phyloP scores from a whole-genome alignment of 176 grass and related monocot species.

The Oryza meyeriana region DNA sequence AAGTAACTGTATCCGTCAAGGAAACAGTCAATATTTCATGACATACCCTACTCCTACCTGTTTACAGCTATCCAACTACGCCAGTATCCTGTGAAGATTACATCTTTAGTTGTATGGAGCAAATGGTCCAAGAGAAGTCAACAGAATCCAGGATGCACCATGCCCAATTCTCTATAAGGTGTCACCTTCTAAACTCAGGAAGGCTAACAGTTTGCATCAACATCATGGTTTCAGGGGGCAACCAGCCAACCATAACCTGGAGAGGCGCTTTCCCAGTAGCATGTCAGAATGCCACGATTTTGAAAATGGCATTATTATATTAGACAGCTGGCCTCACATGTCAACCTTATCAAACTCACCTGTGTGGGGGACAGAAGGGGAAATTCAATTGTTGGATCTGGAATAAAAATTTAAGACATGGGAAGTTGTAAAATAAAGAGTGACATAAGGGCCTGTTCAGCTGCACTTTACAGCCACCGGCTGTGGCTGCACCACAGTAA shows the following conservation, averaged over 20 bases:
- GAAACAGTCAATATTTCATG: slow-evolving; percentile 12
- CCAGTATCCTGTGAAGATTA: slow-evolving; percentile 13
- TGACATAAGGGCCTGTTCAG: too few relatives aligned
- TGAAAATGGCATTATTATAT: background rate
- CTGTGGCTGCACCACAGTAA: too few relatives aligned
- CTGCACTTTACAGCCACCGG: too few relatives aligned
- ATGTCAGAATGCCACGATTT: background rate
- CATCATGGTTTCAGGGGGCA: background rate
- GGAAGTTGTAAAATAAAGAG: background rate
- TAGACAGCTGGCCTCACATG: slow-evolving; percentile 5
- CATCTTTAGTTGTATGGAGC: slow-evolving; percentile 19
- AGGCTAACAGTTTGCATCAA: slow-evolving; percentile 9
- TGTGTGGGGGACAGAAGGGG: background rate
- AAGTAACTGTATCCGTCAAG: background rate
- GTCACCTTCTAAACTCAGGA: background rate
- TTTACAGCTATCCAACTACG: slow-evolving; percentile 39
- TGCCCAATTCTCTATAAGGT: background rate
- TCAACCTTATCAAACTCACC: slow-evolving; percentile 24
- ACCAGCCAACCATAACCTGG: slow-evolving; percentile 10
- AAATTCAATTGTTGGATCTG: slow-evolving; percentile 40
- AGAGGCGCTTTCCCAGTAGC: background rate
- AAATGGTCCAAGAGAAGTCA: slow-evolving; percentile 15
- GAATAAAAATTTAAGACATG: slow-evolving; percentile 17
- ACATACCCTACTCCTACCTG: slow-evolving; percentile 37
- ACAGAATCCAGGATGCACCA: slow-evolving; percentile 19